Evolutionary conservation across 2,329 filamentous ascomycete species (phyloP).

Genomic region (Colletotrichum karsti): DNA sequence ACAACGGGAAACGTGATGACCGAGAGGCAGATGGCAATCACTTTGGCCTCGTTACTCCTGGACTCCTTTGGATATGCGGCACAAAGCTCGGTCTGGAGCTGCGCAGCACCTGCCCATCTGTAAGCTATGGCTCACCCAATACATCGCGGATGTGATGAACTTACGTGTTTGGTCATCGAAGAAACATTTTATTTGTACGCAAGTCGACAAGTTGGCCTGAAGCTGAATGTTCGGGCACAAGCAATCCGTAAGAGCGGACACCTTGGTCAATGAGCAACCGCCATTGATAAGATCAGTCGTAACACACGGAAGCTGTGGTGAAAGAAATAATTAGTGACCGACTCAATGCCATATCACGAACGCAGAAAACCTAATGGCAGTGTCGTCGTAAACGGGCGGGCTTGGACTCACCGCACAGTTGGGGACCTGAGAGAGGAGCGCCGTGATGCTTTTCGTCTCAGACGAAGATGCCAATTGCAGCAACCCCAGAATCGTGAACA

Average conservation of each 20-base stretch:
- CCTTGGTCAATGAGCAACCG: slow-evolving; percentile 22
- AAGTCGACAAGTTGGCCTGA: slow-evolving; percentile 17
- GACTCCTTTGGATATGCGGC: slow-evolving; percentile 28
- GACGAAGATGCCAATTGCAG: background rate
- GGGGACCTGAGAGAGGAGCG: background rate
- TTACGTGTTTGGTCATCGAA: slow-evolving; percentile 27
- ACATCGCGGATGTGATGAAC: too few relatives aligned
- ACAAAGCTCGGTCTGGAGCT: slow-evolving; percentile 10
- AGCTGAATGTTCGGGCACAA: slow-evolving; percentile 24
- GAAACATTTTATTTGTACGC: slow-evolving; percentile 25
- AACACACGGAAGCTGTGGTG: slow-evolving; percentile 3
- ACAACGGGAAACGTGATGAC: slow-evolving; percentile 21
- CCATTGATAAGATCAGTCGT: background rate
- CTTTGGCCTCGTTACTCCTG: slow-evolving; percentile 25
- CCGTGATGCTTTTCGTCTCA: background rate
- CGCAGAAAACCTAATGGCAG: too few relatives aligned
- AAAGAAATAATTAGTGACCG: background rate
- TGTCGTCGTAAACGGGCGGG: background rate
- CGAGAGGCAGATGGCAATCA: slow-evolving; percentile 32
- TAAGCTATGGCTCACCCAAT: too few relatives aligned
- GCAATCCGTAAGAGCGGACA: slow-evolving; percentile 22
- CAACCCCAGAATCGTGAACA: background rate
- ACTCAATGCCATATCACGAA: too few relatives aligned
- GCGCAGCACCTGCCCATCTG: background rate
- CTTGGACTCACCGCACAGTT: background rate